Evolutionary conservation across 441 rosid genomes (phyloP).

Genomic region (Corymbia calophylla): DNA sequence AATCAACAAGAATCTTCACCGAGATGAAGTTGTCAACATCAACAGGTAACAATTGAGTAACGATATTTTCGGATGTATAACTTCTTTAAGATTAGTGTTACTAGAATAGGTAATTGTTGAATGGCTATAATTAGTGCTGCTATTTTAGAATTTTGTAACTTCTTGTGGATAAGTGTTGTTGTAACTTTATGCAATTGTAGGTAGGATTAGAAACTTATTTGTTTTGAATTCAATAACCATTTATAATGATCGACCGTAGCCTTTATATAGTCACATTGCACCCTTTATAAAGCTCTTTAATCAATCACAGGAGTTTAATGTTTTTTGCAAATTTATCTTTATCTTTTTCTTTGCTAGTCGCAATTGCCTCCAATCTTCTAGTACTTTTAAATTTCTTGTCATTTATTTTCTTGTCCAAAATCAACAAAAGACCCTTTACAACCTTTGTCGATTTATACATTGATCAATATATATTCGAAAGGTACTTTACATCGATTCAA

Average conservation of each 20-base stretch:
- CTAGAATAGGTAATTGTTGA: background rate
- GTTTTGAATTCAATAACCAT: no score
- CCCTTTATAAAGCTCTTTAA: no score
- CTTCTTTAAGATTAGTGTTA: background rate
- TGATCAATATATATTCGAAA: background rate
- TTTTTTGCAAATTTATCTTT: no score
- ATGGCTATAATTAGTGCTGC: background rate
- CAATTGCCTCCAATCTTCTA: no score
- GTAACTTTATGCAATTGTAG: no score
- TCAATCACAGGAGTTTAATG: no score
- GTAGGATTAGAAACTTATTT: no score
- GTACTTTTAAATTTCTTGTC: no score
- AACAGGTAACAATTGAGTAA: background rate
- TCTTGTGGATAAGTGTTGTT: background rate
- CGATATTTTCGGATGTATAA: fast-evolving
- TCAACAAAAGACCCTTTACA: background rate
- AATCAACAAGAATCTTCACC: background rate
- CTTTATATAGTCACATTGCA: no score
- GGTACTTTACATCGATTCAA: background rate
- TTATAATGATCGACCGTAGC: fast-evolving
- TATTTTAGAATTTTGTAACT: background rate
- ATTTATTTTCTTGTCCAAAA: no score
- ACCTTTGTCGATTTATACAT: no score
- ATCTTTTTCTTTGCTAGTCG: no score
- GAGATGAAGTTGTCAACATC: background rate